Conservation (phyloP, 768 basidiomycete genomes). For the Boletales sp. region DNA sequence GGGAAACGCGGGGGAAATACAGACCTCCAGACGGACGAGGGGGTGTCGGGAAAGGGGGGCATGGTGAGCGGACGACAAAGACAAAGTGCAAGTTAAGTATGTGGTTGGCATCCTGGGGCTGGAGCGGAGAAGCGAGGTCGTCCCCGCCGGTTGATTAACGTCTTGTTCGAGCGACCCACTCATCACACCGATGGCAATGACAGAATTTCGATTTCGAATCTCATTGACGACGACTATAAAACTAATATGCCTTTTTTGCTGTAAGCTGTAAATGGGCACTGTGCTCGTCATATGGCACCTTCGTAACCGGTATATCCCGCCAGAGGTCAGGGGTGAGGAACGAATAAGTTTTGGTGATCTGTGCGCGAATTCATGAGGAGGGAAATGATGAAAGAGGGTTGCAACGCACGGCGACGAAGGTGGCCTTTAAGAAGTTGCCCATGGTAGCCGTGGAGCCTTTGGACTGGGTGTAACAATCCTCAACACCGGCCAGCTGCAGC, state of each 20-base stretch:
- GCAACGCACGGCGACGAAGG: conserved; percentile 78
- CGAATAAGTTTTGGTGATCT: conserved; percentile 97
- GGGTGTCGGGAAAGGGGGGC: conserved; percentile 11
- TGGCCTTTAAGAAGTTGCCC: conserved; percentile 99
- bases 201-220: not conserved
- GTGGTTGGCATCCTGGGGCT: not conserved
- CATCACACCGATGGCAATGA: not conserved
- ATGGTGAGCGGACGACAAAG: not conserved
- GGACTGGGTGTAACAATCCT: conserved; percentile 97
- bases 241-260: conserved; percentile 71
- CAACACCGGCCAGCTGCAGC: conserved; percentile 94
- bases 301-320: conserved; percentile 89
- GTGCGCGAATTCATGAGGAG: conserved; percentile 1
- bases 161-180: not conserved
- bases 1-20: not conserved
- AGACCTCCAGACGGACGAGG: conserved; percentile 25
- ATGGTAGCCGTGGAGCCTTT: conserved; percentile 98
- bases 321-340: conserved; percentile 99
- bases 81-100: not conserved
- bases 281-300: conserved; percentile 93
- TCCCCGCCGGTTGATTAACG: not conserved
- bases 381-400: not conserved
- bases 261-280: conserved; percentile 86
- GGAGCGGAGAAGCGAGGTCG: not conserved
- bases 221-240: not conserved